Percentiles rank a stretch among this genome's conserved stretches.
phyloP scores from a whole-genome alignment of 441 rosid genomes.

The Codiaeum variegatum region DNA sequence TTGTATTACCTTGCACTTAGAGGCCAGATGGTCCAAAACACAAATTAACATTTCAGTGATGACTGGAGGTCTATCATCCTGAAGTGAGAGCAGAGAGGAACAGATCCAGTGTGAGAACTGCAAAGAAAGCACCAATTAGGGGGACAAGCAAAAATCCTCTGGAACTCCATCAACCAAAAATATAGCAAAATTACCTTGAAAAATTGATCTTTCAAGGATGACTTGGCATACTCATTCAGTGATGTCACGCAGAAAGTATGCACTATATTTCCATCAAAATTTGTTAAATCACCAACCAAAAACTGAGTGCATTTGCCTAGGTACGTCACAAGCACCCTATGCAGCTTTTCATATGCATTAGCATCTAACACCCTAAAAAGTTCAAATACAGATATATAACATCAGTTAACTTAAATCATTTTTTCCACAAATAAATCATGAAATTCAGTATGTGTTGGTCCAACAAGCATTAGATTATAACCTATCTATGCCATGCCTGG shows the following conservation, averaged over 20 bases:
- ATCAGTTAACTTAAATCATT: conserved; percentile 7
- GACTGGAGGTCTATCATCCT: conserved; percentile 34
- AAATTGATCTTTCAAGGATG: conserved; percentile 58
- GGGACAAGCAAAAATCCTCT: neutral
- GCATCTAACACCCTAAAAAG: conserved; percentile 57
- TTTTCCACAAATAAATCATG: neutral
- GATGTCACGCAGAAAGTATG: conserved; percentile 38
- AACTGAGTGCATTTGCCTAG: conserved; percentile 48
- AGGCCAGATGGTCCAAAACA: conserved; percentile 43
- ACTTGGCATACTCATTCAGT: conserved; percentile 49
- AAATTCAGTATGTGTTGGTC: neutral
- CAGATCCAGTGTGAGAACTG: conserved; percentile 72
- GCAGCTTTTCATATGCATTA: conserved; percentile 50
- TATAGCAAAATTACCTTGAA: conserved; percentile 47
- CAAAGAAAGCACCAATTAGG: conserved; percentile 26
- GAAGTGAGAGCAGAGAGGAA: conserved; percentile 45
- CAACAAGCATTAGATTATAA: neutral
- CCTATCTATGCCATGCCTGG: neutral
- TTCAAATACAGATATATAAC: neutral
- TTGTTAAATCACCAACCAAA: conserved; percentile 48
- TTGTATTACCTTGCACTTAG: conserved; percentile 56
- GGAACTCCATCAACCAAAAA: conserved; percentile 4
- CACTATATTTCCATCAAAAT: conserved; percentile 45
- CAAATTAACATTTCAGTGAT: conserved; percentile 37
- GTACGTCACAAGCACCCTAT: conserved; percentile 47